Conservation (phyloP, 352 stramenopile species). For the Discostella stelligera region DNA sequence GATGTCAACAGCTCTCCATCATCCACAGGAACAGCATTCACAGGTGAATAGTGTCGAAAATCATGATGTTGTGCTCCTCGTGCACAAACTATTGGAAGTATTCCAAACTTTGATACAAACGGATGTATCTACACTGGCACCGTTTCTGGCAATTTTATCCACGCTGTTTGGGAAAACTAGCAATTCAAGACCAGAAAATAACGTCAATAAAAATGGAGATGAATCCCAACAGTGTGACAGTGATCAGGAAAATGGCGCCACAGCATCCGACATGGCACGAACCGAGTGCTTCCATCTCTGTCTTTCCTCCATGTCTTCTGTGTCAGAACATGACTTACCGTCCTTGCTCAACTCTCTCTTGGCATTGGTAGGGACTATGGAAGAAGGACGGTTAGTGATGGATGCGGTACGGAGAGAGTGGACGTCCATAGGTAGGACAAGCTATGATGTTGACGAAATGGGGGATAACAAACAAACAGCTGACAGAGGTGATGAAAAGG, state of each 20-base stretch:
- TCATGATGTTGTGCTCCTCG: not conserved
- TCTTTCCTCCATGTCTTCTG: conserved; percentile 38
- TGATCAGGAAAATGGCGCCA: not conserved
- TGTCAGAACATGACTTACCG: conserved; percentile 44
- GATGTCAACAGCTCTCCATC: not conserved
- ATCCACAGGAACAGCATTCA: not conserved
- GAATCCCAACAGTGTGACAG: not conserved
- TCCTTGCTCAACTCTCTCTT: conserved; percentile 40
- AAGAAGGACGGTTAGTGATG: conserved; percentile 29
- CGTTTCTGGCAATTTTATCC: conserved; percentile 32
- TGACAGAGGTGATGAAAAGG: not conserved
- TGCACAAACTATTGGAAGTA: conserved; percentile 17
- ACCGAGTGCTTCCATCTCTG: conserved; percentile 37
- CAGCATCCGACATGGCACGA: conserved; percentile 2
- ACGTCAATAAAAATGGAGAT: not conserved
- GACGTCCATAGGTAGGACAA: conserved; percentile 5
- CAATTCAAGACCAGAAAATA: not conserved
- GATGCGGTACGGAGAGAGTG: conserved; percentile 33
- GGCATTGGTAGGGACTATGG: conserved; percentile 18
- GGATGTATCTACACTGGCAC: conserved; percentile 31
- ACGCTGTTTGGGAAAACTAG: conserved; percentile 9
- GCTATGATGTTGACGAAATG: not conserved
- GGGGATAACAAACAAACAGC: not conserved
- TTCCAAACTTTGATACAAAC: conserved; percentile 35
- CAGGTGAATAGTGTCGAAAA: not conserved